Conservation (phyloP, 1,139 yeast genomes). For the Magnusiomyces paraingens region DNA sequence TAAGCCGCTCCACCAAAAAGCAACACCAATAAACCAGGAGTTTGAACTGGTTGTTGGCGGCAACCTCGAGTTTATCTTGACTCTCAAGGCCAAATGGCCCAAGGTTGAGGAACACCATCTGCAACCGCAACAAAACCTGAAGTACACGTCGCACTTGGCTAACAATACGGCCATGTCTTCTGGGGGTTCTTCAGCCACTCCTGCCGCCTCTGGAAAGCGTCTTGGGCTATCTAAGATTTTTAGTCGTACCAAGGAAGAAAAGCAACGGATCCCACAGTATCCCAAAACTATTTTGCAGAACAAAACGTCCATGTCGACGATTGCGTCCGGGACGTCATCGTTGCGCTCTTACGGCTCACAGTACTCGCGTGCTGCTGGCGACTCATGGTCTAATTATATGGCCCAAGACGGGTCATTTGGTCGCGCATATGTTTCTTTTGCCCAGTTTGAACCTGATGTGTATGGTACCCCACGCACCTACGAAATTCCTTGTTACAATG, state of each 20-base stretch:
- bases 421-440: constrained; percentile 58
- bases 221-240: constrained; percentile 14
- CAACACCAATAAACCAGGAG: constrained; percentile 61
- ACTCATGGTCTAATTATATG: not conserved
- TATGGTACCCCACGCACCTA: constrained; percentile 49
- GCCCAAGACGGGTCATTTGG: constrained; percentile 90
- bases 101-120: not conserved
- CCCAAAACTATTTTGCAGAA: not conserved
- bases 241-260: constrained; percentile 10
- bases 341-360: not conserved
- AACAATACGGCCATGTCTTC: not conserved
- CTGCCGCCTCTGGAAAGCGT: constrained; percentile 6
- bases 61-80: constrained; percentile 60
- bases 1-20: constrained; percentile 40
- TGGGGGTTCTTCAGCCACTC: not conserved
- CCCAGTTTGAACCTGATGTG: constrained; percentile 49
- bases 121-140: not conserved
- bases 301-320: not conserved
- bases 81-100: constrained; percentile 59
- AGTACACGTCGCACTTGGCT: not conserved
- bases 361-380: not conserved
- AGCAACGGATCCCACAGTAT: not conserved
- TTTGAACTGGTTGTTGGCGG: constrained; percentile 73
- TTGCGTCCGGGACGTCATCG: not conserved
- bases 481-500: constrained; percentile 63